A percentile compares a stretch with the other conserved stretches of the same genome.
phyloP scores from a whole-genome alignment of 345 rosid genomes.

The Aquilaria malaccensis region DNA sequence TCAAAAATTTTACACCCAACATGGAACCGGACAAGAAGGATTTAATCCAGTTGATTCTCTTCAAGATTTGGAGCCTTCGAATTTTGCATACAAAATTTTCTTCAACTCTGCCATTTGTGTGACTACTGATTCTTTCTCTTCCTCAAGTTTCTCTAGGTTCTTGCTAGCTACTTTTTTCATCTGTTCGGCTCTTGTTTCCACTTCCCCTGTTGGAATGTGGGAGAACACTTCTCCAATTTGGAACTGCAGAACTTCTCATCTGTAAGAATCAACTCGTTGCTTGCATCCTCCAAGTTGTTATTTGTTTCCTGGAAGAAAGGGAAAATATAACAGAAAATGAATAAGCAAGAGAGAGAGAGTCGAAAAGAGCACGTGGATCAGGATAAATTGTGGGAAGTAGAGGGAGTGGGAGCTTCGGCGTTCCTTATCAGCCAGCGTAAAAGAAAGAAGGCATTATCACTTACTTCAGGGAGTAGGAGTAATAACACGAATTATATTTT shows the following conservation, averaged over 20 bases:
- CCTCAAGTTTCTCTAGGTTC: constrained; percentile 61
- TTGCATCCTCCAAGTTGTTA: constrained; percentile 86
- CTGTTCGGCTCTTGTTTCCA: constrained; percentile 72
- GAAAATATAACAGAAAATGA: neutral
- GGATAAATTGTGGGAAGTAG: too few relatives aligned
- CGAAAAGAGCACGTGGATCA: too few relatives aligned
- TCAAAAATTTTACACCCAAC: too few relatives aligned
- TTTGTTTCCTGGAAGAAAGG: constrained; percentile 52
- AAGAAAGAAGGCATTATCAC: too few relatives aligned
- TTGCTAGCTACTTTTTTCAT: constrained; percentile 61
- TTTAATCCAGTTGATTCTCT: constrained; percentile 43
- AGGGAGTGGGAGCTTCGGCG: too few relatives aligned
- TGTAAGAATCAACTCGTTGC: constrained; percentile 84
- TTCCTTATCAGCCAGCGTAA: too few relatives aligned
- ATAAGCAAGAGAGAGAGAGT: too few relatives aligned
- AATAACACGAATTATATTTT: too few relatives aligned
- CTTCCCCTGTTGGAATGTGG: constrained; percentile 75
- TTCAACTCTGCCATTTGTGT: constrained; percentile 74
- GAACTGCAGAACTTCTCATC: constrained; percentile 75
- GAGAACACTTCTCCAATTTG: constrained; percentile 95
- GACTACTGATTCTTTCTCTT: constrained; percentile 57
- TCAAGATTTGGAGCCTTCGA: constrained; percentile 89
- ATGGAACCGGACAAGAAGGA: neutral
- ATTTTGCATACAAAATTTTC: constrained; percentile 83
- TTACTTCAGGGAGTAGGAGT: too few relatives aligned